phyloP scores from a whole-genome alignment of 1,139 yeast species.

The Yamadazyma friedrichii region DNA sequence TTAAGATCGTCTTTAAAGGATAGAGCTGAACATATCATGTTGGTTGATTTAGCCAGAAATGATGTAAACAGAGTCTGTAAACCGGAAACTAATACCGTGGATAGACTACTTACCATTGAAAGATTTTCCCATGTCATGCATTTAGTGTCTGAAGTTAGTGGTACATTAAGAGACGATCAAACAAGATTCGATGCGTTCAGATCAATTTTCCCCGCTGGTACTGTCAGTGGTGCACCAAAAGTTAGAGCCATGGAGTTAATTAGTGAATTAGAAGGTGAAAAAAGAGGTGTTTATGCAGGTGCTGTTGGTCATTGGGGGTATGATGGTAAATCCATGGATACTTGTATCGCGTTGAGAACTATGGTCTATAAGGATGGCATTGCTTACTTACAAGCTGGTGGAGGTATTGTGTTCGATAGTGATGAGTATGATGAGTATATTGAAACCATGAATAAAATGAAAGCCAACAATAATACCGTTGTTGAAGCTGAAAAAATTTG shows the following conservation, averaged over 20 bases:
- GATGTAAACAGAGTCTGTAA: constrained; percentile 94
- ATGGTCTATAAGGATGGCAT: constrained; percentile 91
- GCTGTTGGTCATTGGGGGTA: constrained; percentile 99
- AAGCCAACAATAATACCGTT: constrained; percentile 85
- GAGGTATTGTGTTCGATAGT: constrained; percentile 94
- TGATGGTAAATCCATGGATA: constrained; percentile 90
- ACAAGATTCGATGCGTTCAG: constrained; percentile 95
- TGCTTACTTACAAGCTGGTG: constrained; percentile 97
- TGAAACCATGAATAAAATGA: constrained; percentile 97
- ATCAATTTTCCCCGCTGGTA: constrained; percentile 97
- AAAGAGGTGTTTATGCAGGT: constrained; percentile 96
- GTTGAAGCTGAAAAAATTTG: constrained; percentile 86
- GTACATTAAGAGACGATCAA: constrained; percentile 77
- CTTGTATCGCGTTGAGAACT: constrained; percentile 94
- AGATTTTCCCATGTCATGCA: constrained; percentile 98
- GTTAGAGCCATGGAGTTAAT: constrained; percentile 95
- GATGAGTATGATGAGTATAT: constrained; percentile 94
- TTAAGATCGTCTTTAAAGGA: constrained; percentile 82
- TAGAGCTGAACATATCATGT: constrained; percentile 97
- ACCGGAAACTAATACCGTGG: constrained; percentile 81
- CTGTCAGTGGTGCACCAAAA: constrained; percentile 97
- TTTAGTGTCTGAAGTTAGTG: constrained; percentile 91
- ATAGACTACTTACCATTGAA: constrained; percentile 83
- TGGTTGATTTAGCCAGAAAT: constrained; percentile 94
- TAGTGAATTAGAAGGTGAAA: constrained; percentile 84